Conservation (phyloP, 768 basidiomycete species). For the Tricholoma sp. region DNA sequence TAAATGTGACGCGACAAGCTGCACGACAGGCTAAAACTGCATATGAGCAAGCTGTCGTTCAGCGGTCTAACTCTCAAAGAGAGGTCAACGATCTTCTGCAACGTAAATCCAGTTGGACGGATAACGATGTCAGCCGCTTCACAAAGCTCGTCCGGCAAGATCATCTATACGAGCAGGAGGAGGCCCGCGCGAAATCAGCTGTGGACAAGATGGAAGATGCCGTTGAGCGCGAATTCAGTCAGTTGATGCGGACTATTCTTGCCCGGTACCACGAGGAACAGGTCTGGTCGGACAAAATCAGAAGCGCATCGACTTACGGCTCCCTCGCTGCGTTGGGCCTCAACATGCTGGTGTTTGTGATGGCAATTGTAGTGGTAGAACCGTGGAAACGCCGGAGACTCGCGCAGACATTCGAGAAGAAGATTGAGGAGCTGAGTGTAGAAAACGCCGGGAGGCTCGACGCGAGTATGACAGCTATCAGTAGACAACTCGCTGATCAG, state of each 20-base stretch:
- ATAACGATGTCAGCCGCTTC: conserved; percentile 80
- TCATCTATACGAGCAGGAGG: conserved; percentile 80
- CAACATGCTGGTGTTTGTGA: conserved; percentile 86
- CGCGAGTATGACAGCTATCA: conserved; percentile 43
- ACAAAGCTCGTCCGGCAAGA: conserved; percentile 88
- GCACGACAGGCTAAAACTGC: conserved; percentile 69
- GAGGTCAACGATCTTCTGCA: conserved; percentile 93
- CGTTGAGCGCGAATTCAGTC: conserved; percentile 84
- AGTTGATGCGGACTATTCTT: conserved; percentile 84
- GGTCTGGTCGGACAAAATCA: conserved; percentile 98
- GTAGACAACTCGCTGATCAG: conserved; percentile 45
- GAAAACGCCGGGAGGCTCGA: conserved; percentile 49
- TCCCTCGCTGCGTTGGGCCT: conserved; percentile 79
- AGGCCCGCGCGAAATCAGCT: conserved; percentile 59
- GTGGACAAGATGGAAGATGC: conserved; percentile 69
- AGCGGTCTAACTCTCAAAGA: conserved; percentile 83
- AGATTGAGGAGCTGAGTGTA: conserved; percentile 60
- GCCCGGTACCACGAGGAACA: conserved; percentile 97
- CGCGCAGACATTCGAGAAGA: conserved; percentile 84
- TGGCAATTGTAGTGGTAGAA: conserved; percentile 88
- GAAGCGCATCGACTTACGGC: conserved; percentile 92
- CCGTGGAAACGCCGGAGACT: conserved; percentile 91
- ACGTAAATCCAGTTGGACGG: conserved; percentile 93
- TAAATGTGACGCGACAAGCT: conserved; percentile 59
- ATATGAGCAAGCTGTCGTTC: conserved; percentile 73